Base-by-base conservation (phyloP, 2,329 filamentous ascomycete genomes). In the Xylaria sp. region DNA sequence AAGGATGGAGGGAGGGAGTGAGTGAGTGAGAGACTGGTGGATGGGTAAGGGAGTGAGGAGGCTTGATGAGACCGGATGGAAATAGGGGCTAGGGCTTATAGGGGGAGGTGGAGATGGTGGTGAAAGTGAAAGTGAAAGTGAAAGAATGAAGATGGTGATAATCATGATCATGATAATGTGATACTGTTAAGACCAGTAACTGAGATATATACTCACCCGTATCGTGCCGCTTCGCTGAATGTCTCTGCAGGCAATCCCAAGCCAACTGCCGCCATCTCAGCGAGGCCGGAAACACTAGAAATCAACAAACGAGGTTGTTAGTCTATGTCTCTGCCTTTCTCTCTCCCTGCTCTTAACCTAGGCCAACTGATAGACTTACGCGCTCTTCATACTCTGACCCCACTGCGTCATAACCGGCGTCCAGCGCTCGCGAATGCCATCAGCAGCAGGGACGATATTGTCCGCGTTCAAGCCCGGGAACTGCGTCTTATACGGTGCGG, bases 331-430 rank as follows among this genome's bases (percentile, higher is more conserved):
- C 37, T 25, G 3, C 48, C 25, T 9, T 1, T 39, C 41, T 55
- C 13, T 28, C 37, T 37, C 0, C 10, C 2, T 52, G 12, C 28
- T 25, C 52, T 25, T 32, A 5, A 32, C n/a, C n/a, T n/a, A n/a
- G n/a, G n/a, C n/a, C n/a, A n/a, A n/a, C n/a, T n/a, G n/a, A n/a
- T n/a, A n/a, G n/a, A n/a, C n/a, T 74, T 66, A 88, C 86, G 87
- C 86, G 75, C 84, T 83, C 81, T 88, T 89, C 87, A 89, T 89
- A n/a, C 84, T 84, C 6, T 77, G 79, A 1, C 88, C 88, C 87
- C 88, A 89, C 74, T 82, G 82, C 71, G 87, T 78, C 88, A 89
- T 89, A 1, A 82, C 80, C 2, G 84, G 83, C 52, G 80, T 79
- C 87, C 88, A 89, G 15, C 86, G 80, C 61, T 82, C 80, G 69